Base-by-base conservation (phyloP, 345 rosid genomes). In the Noccaea bulbosa region DNA sequence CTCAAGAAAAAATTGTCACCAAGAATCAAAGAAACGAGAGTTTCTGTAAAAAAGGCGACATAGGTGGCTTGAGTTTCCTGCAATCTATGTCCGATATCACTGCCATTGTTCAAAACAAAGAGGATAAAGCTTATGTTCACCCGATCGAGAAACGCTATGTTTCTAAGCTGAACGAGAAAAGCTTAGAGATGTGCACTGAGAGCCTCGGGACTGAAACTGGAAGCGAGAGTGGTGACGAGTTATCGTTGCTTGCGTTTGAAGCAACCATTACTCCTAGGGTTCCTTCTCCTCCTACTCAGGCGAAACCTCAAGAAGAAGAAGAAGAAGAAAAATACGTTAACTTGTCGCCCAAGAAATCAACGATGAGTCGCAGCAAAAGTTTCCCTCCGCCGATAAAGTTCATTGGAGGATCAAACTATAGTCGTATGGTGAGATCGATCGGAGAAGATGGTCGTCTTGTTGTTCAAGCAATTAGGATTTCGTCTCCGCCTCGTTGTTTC, bases 101-200 rank as follows among this genome's bases (percentile, higher is more conserved):
- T 46, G 11, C 72, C 73, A 38, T 20, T 47, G 56, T 34, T 46
- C 38, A 32, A 62, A 38, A 70, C 69, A 55, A 43, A 63, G 72
- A 30, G 4, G 72, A 4, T 5, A 74, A 56, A 44, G 71, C 67
- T 8, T 89, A 87, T 62, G 84, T 91, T 45, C 91, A 86, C 47
- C 96, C 94, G 1, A 78, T 66, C 4, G 70, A 66, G 15, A 84
- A 86, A 80, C 82, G 84, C 11, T 84, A 86, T 30, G 47, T 80
- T 44, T 82, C 88, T 12, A 62, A 11, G 41, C 84, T 93, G 1
- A 87, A 84, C 48, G 81, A 77, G 40, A 86, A 81, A 77, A 88
- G 96, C 83, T 81, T 94, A 45, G 88, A 87, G 77, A 84, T 91
- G 85, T 94, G 99, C 74, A 94, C 99, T 9, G 99, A 94, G 77